Evolutionary conservation across 2,329 filamentous ascomycete species (phyloP).

Genomic region (Exophiala alcalophila): DNA sequence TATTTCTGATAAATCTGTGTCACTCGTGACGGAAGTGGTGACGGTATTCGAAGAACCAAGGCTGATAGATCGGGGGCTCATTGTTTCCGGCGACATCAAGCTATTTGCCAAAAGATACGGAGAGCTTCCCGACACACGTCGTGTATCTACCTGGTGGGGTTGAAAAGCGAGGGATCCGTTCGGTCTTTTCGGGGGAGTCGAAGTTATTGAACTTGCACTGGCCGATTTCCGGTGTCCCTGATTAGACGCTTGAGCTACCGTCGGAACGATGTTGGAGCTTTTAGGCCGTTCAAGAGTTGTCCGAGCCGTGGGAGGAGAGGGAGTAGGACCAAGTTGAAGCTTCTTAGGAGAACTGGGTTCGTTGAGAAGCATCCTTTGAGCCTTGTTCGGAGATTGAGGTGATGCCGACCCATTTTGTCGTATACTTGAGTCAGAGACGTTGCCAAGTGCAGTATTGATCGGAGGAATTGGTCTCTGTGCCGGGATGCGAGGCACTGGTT

Average conservation of each 20-base stretch:
- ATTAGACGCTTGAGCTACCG: not conserved
- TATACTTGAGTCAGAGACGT: not conserved
- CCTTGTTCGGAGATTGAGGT: constrained; percentile 19
- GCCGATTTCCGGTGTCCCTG: constrained; percentile 24
- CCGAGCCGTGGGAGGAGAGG: constrained; percentile 10
- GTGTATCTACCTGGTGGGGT: constrained; percentile 18
- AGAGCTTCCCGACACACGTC: constrained; percentile 5
- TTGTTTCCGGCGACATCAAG: constrained; percentile 20
- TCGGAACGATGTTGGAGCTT: constrained; percentile 7
- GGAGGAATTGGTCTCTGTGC: constrained; percentile 1
- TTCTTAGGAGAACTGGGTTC: constrained; percentile 18
- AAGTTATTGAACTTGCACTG: constrained; percentile 23
- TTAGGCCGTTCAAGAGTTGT: constrained; percentile 16
- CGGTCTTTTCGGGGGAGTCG: constrained; percentile 3
- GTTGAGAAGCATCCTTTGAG: not conserved
- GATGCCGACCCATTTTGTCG: constrained; percentile 3
- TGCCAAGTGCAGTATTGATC: constrained; percentile 3
- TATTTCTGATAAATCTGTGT: constrained; percentile 20
- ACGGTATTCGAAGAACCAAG: constrained; percentile 27
- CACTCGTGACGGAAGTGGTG: constrained; percentile 22
- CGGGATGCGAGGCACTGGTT: constrained; percentile 8
- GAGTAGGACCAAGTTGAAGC: not conserved
- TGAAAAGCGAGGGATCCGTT: constrained; percentile 6
- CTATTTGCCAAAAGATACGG: constrained; percentile 8
- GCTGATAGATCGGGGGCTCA: constrained; percentile 28